Evolutionary conservation across 1,284 basidiomycete species (phyloP).

Genomic region (Ustilago esculenta): DNA sequence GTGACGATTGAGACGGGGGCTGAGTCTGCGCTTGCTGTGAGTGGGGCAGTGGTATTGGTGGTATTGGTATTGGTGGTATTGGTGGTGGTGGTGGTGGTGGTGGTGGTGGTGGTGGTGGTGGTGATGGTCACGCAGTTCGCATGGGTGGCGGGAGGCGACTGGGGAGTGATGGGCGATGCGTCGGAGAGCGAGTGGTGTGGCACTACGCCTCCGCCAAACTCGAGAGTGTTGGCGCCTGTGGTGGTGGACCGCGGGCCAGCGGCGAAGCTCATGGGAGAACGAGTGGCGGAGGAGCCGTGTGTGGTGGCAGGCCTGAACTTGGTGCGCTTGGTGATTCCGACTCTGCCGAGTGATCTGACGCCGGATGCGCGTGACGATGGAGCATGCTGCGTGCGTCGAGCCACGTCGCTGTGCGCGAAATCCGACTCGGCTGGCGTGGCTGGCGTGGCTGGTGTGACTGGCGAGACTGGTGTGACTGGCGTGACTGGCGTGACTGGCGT

Average conservation of each 20-base stretch:
- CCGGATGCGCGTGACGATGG: slow-evolving; percentile 5
- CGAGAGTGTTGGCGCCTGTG: slow-evolving; percentile 24
- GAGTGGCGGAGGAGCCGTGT: slow-evolving; percentile 11
- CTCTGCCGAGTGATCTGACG: slow-evolving; percentile 24
- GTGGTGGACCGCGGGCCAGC: slow-evolving; percentile 35
- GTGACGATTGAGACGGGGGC: background rate
- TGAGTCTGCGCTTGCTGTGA: background rate
- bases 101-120: background rate
- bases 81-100: slow-evolving; percentile 1
- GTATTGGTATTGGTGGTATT: background rate
- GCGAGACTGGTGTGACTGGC: no score
- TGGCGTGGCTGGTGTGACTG: no score
- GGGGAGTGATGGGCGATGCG: slow-evolving; percentile 15
- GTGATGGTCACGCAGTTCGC: no score
- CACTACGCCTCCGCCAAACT: slow-evolving; percentile 43
- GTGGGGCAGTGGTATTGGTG: background rate
- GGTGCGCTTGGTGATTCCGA: slow-evolving; percentile 21
- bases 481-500: no score
- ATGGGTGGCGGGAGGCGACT: no score
- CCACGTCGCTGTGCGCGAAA: slow-evolving; percentile 1
- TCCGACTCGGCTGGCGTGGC: slow-evolving; percentile 6
- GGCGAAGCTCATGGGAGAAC: slow-evolving; percentile 35
- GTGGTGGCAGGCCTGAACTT: slow-evolving; percentile 24
- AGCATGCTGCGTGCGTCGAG: slow-evolving; percentile 6
- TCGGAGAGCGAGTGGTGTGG: slow-evolving; percentile 34